Conservation (phyloP, 441 rosid species). For the Adansonia madagascariensis region DNA sequence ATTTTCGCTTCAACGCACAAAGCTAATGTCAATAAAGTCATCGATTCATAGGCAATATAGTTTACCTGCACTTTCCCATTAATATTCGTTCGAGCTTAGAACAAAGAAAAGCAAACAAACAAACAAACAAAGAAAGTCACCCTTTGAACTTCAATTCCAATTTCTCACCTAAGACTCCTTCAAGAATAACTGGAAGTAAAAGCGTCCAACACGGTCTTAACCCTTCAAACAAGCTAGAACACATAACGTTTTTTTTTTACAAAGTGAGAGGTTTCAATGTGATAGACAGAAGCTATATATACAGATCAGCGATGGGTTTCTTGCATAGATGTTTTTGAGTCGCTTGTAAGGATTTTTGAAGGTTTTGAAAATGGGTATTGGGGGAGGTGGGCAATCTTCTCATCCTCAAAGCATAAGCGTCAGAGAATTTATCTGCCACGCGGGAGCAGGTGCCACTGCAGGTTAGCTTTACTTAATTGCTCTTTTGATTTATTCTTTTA, state of each 20-base stretch:
- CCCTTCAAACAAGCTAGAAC: constrained; percentile 31
- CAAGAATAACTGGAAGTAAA: neutral
- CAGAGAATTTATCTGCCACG: constrained; percentile 54
- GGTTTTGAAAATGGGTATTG: constrained; percentile 46
- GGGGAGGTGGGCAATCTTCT: constrained; percentile 39
- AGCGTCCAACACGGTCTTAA: neutral
- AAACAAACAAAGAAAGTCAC: neutral
- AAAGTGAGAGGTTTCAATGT: neutral
- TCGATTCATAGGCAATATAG: neutral
- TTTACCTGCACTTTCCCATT: neutral
- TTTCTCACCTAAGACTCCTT: neutral
- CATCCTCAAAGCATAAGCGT: constrained; percentile 39
- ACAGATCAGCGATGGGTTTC: constrained; percentile 43
- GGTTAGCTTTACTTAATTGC: constrained; percentile 45
- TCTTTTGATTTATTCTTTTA: constrained; percentile 27
- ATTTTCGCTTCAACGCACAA: neutral
- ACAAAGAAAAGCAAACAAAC: neutral
- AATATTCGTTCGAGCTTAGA: too few relatives aligned
- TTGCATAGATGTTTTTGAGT: constrained; percentile 24
- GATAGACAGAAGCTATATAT: constrained; percentile 25
- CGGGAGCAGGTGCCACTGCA: constrained; percentile 82
- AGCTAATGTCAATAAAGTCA: neutral
- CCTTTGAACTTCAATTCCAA: neutral
- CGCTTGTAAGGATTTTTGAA: constrained; percentile 29
- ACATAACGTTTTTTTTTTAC: neutral